These are phyloP conservation scores for Lichtheimia hyalospora DNA, from an alignment of 371 early-diverging fungal genomes.

Conservation along the genomic window DNA sequence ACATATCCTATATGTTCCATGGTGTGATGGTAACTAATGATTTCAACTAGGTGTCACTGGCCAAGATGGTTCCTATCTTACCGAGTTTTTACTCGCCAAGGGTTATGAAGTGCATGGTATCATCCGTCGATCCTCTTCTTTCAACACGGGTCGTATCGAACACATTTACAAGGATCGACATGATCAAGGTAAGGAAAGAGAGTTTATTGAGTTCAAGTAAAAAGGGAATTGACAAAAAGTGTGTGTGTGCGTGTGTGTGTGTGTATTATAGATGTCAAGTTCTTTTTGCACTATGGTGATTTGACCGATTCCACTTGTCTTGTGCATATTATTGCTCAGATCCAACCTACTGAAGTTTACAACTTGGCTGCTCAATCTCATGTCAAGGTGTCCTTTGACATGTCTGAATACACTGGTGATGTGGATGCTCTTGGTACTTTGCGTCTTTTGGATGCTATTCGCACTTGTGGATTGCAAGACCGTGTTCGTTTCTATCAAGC, in stretches of 20 bases:
- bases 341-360: slow-evolving; percentile 81
- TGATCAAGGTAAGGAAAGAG: slow-evolving; percentile 36
- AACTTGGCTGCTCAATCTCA: slow-evolving; percentile 81
- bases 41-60: slow-evolving; percentile 67
- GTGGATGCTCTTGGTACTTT: slow-evolving; percentile 85
- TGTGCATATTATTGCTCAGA: slow-evolving; percentile 74
- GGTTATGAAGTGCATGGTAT: slow-evolving; percentile 83
- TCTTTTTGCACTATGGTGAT: slow-evolving; percentile 86
- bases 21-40: not conserved
- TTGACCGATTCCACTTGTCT: slow-evolving; percentile 83
- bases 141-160: slow-evolving; percentile 78
- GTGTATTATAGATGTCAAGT: slow-evolving; percentile 59
- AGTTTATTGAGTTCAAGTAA: not conserved
- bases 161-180: slow-evolving; percentile 74
- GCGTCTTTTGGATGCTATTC: slow-evolving; percentile 80
- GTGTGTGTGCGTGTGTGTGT: too few relatives aligned
- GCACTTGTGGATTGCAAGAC: slow-evolving; percentile 73
- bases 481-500: slow-evolving; percentile 85
- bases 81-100: slow-evolving; percentile 70
- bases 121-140: slow-evolving; percentile 76
- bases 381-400: slow-evolving; percentile 88
- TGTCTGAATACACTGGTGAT: slow-evolving; percentile 89
- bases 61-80: slow-evolving; percentile 78
- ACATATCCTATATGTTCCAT: too few relatives aligned
- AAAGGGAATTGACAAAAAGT: not conserved